Conservation (phyloP, 2,329 filamentous ascomycete species). For the Canariomyces notabilis region DNA sequence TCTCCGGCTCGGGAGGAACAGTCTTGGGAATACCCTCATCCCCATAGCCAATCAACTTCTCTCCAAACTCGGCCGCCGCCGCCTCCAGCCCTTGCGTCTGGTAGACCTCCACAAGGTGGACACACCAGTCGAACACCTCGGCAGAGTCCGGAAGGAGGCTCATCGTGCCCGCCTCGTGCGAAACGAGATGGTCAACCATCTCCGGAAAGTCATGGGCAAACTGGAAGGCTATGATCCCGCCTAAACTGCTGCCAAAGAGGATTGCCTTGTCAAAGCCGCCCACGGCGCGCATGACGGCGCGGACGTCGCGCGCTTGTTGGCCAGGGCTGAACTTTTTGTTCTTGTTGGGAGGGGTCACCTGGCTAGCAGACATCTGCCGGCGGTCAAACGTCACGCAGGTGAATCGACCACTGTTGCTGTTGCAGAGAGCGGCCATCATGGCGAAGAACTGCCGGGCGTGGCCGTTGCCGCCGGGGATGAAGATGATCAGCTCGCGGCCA, state of each 20-base stretch:
- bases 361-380: constrained; percentile 31
- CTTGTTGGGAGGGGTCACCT: constrained; percentile 21
- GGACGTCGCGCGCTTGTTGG: constrained; percentile 31
- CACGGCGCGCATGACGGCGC: constrained; percentile 27
- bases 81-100: constrained; percentile 21
- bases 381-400: constrained; percentile 32
- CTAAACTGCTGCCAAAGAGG: constrained; percentile 30
- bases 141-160: constrained; percentile 26
- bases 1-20: constrained; percentile 20
- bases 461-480: constrained; percentile 33
- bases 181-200: constrained; percentile 28
- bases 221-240: constrained; percentile 29
- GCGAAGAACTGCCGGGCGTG: constrained; percentile 30
- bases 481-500: constrained; percentile 30
- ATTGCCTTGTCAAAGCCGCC: constrained; percentile 26
- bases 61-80: constrained; percentile 19
- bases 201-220: constrained; percentile 30
- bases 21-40: constrained; percentile 25
- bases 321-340: constrained; percentile 25
- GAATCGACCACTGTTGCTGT: constrained; percentile 24
- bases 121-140: constrained; percentile 23
- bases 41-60: constrained; percentile 25
- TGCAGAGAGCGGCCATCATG: constrained; percentile 28
- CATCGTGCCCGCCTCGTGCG: constrained; percentile 29
- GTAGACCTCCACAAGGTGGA: constrained; percentile 22